Evolutionary conservation across 352 stramenopile species (phyloP), one percentile per base, ranked within the genome.

Genomic region (Thalassiosira exigua): DNA sequence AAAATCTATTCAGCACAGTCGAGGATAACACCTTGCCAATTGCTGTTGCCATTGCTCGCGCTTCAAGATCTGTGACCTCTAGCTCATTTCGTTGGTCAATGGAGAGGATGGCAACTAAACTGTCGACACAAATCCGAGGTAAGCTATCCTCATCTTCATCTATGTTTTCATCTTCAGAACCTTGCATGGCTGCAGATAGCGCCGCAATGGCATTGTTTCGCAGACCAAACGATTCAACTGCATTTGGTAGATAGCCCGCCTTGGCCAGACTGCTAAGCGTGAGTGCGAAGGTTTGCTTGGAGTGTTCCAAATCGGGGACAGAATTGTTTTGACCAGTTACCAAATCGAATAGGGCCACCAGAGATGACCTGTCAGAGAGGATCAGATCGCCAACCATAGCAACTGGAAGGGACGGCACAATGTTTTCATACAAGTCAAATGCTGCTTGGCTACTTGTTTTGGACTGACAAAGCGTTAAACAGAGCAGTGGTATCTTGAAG

Each of bases 1-100:
- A 70, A 75, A 92, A 92, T 67, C 85, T 65, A 36, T 67, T 65
- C 11, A 93, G 80, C n/a, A 93, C 83, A 79, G 89, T 93, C 5
- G 79, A 70, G 24, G 81, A 90, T 46, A 93, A 78, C 30, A 85
- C 83, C 56, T 85, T 86, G 9, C 87, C 87, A 44, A 93, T 69
- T 4, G 60, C 80, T 32, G 60, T 36, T 19, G 85, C 64, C 42
- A 93, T 90, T 27, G 75, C 46, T 41, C 76, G 69, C 19, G 84
- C 73, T 52, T 93, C 84, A n/a, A 62, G 21, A 14, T 65, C 4
- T 27, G 74, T 79, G 17, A 91, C 41, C 50, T 73, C 54, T 17
- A 75, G 50, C 1, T 66, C 44, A n/a, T 62, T 21, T 50, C 26
- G 17, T 54, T 74, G 24, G n/a, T 58, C 26, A 41, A 69, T 26